Evolutionary conservation across 306 rosid species (phyloP), one percentile per base, ranked within the genome.

Genomic region (Trifolium fragiferum): DNA sequence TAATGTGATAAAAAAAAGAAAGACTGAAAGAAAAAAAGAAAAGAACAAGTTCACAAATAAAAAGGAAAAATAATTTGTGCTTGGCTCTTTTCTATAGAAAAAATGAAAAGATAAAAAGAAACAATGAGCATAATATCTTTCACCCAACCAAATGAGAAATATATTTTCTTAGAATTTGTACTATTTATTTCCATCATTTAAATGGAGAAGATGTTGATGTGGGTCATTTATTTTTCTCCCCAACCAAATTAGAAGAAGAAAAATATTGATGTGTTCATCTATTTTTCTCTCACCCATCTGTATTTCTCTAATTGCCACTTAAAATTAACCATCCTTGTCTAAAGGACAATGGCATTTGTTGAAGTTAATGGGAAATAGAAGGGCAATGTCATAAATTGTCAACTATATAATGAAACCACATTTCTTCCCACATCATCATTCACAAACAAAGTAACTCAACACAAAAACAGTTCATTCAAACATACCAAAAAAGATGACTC

Each of bases 331-430:
- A 30, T 30, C 33, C 10, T 20, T 12, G 4, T 14, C 16, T 13
- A n/a, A 37, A 18, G 1, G 44, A 6, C 3, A 64, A 37, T 82
- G 96, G 87, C 82, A 74, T 6, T 50, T 19, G 43, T 46, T 57
- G 86, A 2, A 74, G 23, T 77, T 81, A 43, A 32, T 13, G 4
- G 47, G 16, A 66, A 7, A 30, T 2, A 35, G 7, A 81, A 75
- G 88, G 97, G 89, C 70, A 81, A 74, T 46, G 21, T 44, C 35
- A 43, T 12, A 63, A 12, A 13, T 9, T 35, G 23, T 13, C 25
- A 37, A 0, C 80, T 89, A 93, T 89, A 93, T 73, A 93, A 67
- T 30, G 78, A 74, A 76, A 78, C 78, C 77, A 53, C 41, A 8
- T 0, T 19, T 63, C 44, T 13, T 7, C 27, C 46, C 64, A 7